Evolutionary conservation across 139 green algal genomes (phyloP), one percentile per base, ranked within the genome.

Genomic region (Haematococcus lacustris): DNA sequence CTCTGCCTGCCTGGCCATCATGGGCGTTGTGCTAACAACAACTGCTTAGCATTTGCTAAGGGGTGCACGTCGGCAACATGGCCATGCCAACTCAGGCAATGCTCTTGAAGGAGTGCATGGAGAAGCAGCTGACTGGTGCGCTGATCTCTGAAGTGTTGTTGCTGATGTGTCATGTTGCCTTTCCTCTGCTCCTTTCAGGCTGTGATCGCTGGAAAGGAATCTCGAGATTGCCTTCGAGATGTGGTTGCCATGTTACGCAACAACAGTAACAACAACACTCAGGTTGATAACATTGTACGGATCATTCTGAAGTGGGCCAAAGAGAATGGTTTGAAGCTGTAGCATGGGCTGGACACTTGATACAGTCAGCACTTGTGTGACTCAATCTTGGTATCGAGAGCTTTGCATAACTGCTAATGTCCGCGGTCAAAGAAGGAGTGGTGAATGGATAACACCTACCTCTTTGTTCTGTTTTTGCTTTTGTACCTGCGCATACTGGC

Each of bases 221-320:
- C 62, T 51, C 71, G 73, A 51, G 74, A 80, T 41, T 38, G 41
- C 34, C 75, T 88, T 35, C 38, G 74, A 0, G 79, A 88, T 43
- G 72, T 85, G 26, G 60, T 85, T 13, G 79, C 74, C 37, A 73
- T 88, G 79, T 73, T 88, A 35, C 69, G 70, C 43, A 75, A 64
- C 66, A 83, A 76, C 67, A 57, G 33, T 35, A 50, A 40, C 39
- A 50, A 40, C 39, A 65, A 71, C 50, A 62, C 68, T 37, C 77
- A 85, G 41, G 69, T 82, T 2, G 77, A 84, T 25, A 69, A 60
- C 30, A 85, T 88, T 21, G 60, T 70, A 25, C 47, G 72, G 0
- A 75, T 84, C 3, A 88, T 88, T 71, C 67, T 71, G 41, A 71
- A 72, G 51, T 88, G 83, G 83, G 82, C 74, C n/a, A 76, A 80